These are phyloP conservation scores for Lactuca sativa DNA, from an alignment of 129 eudicot genomes.

Conservation along the genomic window DNA sequence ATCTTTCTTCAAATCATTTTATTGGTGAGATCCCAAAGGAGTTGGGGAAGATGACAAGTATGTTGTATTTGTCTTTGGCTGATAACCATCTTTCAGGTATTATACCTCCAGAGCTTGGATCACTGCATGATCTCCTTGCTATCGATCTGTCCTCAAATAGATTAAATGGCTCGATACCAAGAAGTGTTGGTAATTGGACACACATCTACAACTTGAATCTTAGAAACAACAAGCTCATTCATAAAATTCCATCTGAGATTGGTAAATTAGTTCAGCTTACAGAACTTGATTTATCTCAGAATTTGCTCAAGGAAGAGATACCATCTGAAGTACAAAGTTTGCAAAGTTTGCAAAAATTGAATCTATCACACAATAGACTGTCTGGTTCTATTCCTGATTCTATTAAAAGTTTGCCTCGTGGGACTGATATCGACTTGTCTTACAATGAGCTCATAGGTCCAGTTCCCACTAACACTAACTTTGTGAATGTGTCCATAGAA, in stretches of 20 bases:
- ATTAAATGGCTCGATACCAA: conserved; percentile 33
- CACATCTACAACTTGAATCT: conserved; percentile 28
- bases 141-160: conserved; percentile 11
- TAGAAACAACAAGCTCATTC: conserved; percentile 14
- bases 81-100: conserved; percentile 35
- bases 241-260: conserved; percentile 11
- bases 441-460: conserved; percentile 17
- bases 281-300: conserved; percentile 23
- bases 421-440: conserved; percentile 2
- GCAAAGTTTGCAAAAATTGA: not conserved
- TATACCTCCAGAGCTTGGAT: conserved; percentile 35
- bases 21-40: conserved; percentile 9
- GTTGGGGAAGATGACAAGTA: conserved; percentile 1
- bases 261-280: conserved; percentile 6
- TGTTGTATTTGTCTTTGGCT: conserved; percentile 25
- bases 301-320: conserved; percentile 25
- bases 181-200: conserved; percentile 1
- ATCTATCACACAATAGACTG: conserved; percentile 21
- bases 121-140: not conserved
- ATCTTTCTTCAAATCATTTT: conserved; percentile 31
- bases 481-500: conserved; percentile 1
- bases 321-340: conserved; percentile 21
- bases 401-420: too few species aligned
- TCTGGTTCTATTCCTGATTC: conserved; percentile 25
- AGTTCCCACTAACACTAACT: not conserved